Evolutionary conservation across 108 stramenopile species (phyloP).

Genomic region (Licmophora abbreviata): DNA sequence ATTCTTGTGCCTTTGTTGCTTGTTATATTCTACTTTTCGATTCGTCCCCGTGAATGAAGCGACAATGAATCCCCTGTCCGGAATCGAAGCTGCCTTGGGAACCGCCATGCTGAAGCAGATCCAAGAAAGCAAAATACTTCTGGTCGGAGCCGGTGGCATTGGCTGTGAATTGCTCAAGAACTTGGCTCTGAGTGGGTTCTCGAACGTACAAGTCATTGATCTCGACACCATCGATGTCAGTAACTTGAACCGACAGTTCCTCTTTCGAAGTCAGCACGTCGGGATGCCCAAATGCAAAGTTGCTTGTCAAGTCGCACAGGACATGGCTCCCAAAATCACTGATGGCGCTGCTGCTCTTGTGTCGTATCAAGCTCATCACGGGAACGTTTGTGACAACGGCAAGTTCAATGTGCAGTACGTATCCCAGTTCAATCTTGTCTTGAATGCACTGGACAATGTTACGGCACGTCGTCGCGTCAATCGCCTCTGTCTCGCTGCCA

Average conservation of each 20-base stretch:
- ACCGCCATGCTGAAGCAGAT: constrained; percentile 19
- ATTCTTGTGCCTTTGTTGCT: too few relatives aligned
- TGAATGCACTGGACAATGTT: constrained; percentile 97
- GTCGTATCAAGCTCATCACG: constrained; percentile 75
- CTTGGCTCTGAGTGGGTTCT: constrained; percentile 89
- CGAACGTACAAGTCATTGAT: constrained; percentile 90
- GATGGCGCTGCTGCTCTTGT: not conserved
- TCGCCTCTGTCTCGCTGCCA: constrained; percentile 93
- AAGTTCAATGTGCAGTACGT: constrained; percentile 85
- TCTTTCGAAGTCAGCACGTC: constrained; percentile 83
- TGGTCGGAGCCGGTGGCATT: constrained; percentile 73
- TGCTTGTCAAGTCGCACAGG: constrained; percentile 58
- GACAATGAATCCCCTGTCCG: too few relatives aligned
- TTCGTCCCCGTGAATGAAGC: too few relatives aligned
- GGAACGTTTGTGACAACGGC: constrained; percentile 93
- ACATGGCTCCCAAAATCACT: constrained; percentile 34
- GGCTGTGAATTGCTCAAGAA: constrained; percentile 98
- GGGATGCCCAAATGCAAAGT: constrained; percentile 80
- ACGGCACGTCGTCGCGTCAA: constrained; percentile 96
- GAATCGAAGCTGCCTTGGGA: constrained; percentile 27
- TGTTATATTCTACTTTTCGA: too few relatives aligned
- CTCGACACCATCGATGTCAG: constrained; percentile 98
- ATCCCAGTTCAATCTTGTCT: constrained; percentile 77
- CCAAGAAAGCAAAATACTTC: constrained; percentile 14
- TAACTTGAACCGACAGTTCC: constrained; percentile 96